Conservation (phyloP, 1,139 yeast genomes). For the Yamadazyma membranifaciens region DNA sequence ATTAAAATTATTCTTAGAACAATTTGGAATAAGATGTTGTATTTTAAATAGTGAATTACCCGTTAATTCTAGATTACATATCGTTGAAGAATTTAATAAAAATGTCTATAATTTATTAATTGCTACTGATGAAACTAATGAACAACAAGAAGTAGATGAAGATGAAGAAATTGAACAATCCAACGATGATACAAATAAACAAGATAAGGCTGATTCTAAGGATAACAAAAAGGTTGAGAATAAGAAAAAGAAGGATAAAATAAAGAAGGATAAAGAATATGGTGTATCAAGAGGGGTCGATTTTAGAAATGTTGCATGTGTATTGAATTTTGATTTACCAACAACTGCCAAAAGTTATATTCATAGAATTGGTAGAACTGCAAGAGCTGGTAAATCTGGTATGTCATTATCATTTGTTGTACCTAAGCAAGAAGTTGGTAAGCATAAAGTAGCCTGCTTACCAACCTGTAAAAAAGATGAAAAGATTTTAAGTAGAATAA, state of each 20-base stretch:
- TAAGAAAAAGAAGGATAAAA: constrained; percentile 26
- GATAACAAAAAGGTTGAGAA: constrained; percentile 36
- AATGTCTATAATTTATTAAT: constrained; percentile 83
- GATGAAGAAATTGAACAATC: constrained; percentile 32
- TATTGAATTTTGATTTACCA: constrained; percentile 92
- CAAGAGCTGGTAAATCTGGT: constrained; percentile 95
- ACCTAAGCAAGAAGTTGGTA: constrained; percentile 79
- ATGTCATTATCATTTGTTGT: constrained; percentile 93
- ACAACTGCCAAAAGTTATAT: constrained; percentile 85
- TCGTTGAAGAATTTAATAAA: constrained; percentile 92
- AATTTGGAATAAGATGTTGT: constrained; percentile 88
- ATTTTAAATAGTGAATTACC: constrained; percentile 93
- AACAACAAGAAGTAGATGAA: constrained; percentile 50
- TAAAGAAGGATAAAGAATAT: constrained; percentile 66
- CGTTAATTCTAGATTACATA: constrained; percentile 86
- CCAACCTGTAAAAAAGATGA: constrained; percentile 80
- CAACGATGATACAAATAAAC: constrained; percentile 7
- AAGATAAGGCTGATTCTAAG: constrained; percentile 42
- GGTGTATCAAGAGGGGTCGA: constrained; percentile 98
- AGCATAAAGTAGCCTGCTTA: constrained; percentile 78
- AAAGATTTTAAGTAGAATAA: constrained; percentile 72
- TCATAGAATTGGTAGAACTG: constrained; percentile 96
- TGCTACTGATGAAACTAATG: constrained; percentile 90
- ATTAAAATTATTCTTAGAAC: constrained; percentile 85
- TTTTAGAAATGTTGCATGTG: constrained; percentile 94